Evolutionary conservation across 345 rosid genomes (phyloP).

Genomic region (Euclidium syriacum): DNA sequence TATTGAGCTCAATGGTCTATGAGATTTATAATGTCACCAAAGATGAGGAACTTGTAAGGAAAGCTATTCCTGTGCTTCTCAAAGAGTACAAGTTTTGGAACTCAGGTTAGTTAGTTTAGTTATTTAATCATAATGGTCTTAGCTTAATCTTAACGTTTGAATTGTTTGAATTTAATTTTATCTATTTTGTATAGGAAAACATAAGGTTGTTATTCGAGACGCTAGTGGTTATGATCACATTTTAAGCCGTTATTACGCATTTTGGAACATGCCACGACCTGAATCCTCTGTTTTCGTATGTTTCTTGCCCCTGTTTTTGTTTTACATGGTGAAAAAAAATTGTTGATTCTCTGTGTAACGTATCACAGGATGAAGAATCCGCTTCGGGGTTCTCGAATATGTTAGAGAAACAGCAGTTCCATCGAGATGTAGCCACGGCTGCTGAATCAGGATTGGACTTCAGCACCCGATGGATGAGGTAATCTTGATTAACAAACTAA

Average conservation of each 20-base stretch:
- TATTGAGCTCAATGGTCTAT: conserved; percentile 76
- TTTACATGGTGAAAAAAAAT: neutral
- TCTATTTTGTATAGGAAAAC: conserved; percentile 45
- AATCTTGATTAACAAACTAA: neutral
- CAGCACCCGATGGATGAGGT: conserved; percentile 97
- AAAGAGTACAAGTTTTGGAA: conserved; percentile 79
- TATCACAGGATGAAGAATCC: conserved; percentile 51
- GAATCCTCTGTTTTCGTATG: conserved; percentile 58
- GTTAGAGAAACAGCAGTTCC: conserved; percentile 55
- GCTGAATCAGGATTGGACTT: conserved; percentile 98
- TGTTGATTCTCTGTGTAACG: neutral
- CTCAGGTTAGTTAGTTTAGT: conserved; percentile 43
- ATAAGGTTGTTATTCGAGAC: conserved; percentile 54
- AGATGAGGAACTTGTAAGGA: conserved; percentile 48
- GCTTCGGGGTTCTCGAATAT: conserved; percentile 51
- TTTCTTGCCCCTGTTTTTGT: conserved; percentile 14
- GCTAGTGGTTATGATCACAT: conserved; percentile 39
- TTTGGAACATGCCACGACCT: conserved; percentile 90
- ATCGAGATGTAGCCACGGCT: conserved; percentile 65
- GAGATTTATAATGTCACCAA: conserved; percentile 61
- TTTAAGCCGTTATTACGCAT: conserved; percentile 76
- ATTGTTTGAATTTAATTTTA: neutral
- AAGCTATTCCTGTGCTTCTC: conserved; percentile 61
- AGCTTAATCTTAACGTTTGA: neutral
- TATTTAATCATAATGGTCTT: neutral